Percentiles rank a stretch among this genome's conserved stretches.
These are phyloP conservation scores for Suhomyces yuchorum DNA, from an alignment of 1,139 yeast species.

Conservation along the genomic window DNA sequence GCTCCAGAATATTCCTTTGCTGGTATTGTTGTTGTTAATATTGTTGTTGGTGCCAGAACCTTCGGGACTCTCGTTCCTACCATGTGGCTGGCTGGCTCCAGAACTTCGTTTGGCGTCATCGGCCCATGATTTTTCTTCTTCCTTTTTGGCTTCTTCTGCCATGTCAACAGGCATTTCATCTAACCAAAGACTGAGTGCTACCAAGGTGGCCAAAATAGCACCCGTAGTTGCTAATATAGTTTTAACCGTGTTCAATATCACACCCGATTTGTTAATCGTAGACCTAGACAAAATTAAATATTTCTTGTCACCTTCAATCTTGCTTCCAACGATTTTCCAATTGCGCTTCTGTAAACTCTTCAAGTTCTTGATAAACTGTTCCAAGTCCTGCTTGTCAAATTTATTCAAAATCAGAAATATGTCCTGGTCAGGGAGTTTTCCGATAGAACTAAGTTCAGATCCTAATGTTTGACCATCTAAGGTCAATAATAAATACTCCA, in stretches of 20 bases:
- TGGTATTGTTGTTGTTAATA: background rate
- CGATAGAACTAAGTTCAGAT: conserved; percentile 44
- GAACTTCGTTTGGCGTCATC: background rate
- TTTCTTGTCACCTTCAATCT: conserved; percentile 27
- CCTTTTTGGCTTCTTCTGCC: background rate
- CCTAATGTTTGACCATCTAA: conserved; percentile 45
- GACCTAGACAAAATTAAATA: conserved; percentile 38
- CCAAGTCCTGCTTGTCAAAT: conserved; percentile 36
- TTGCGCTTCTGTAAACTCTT: conserved; percentile 38
- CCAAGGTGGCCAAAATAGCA: conserved; percentile 31
- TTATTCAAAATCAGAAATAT: conserved; percentile 47
- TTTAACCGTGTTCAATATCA: conserved; percentile 23
- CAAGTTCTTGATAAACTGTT: conserved; percentile 29
- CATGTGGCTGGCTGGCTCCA: background rate
- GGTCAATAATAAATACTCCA: conserved; percentile 50
- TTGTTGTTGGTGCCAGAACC: background rate
- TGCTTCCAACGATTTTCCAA: conserved; percentile 51
- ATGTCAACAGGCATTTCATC: conserved; percentile 9
- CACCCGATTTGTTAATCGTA: conserved; percentile 10
- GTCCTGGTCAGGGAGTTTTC: conserved; percentile 43
- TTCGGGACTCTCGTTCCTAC: background rate
- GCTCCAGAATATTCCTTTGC: conserved; percentile 7
- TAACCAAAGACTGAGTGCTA: conserved; percentile 30
- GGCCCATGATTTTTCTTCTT: background rate
- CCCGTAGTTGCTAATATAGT: conserved; percentile 39